These are phyloP conservation scores for Ceratocystis eucalypticola DNA, from an alignment of 2,329 filamentous ascomycete genomes.

Conservation along the genomic window DNA sequence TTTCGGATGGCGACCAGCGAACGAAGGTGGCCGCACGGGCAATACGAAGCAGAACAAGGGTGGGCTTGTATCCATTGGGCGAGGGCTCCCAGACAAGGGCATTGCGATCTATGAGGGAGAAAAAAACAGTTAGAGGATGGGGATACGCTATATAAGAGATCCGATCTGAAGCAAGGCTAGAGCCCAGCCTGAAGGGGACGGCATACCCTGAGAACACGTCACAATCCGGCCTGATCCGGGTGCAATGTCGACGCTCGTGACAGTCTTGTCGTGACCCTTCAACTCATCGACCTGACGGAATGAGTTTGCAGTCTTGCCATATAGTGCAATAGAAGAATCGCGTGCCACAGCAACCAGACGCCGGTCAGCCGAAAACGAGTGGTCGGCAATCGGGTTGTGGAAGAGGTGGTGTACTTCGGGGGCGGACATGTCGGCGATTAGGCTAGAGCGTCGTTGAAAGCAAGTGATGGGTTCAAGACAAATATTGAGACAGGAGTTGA, in stretches of 20 bases:
- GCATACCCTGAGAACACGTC: slow-evolving; percentile 80
- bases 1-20: slow-evolving; percentile 91
- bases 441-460: slow-evolving; percentile 23
- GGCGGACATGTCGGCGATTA: slow-evolving; percentile 47
- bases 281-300: slow-evolving; percentile 85
- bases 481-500: background rate
- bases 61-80: slow-evolving; percentile 88
- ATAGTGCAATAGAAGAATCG: slow-evolving; percentile 82
- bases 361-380: slow-evolving; percentile 92
- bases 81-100: slow-evolving; percentile 96
- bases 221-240: slow-evolving; percentile 85
- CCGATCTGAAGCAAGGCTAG: background rate
- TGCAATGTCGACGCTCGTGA: slow-evolving; percentile 93
- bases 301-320: slow-evolving; percentile 55
- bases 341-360: slow-evolving; percentile 79
- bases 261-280: slow-evolving; percentile 91
- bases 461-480: slow-evolving; percentile 20
- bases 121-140: background rate
- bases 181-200: slow-evolving; percentile 20
- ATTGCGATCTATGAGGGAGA: slow-evolving; percentile 61
- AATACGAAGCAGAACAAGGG: slow-evolving; percentile 89
- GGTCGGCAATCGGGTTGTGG: slow-evolving; percentile 89
- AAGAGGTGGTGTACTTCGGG: slow-evolving; percentile 95
- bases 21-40: slow-evolving; percentile 94
- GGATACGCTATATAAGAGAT: background rate